Evolutionary conservation across 139 green algal genomes (phyloP).

Genomic region (Picocystis salinarum): DNA sequence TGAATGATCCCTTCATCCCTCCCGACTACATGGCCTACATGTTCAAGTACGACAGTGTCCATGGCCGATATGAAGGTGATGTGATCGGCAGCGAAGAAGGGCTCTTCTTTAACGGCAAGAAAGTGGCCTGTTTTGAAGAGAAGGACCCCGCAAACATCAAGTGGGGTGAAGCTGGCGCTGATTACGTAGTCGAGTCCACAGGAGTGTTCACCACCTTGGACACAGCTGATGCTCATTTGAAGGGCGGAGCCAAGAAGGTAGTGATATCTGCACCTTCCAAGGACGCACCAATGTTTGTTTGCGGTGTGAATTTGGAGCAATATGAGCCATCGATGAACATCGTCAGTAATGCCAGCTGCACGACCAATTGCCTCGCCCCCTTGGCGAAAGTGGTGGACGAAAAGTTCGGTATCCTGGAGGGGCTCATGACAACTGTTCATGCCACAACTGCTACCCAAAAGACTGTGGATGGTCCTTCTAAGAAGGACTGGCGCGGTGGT

Average conservation of each 20-base stretch:
- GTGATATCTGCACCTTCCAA: conserved; percentile 79
- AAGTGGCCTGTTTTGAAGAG: conserved; percentile 42
- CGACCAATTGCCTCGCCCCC: conserved; percentile 91
- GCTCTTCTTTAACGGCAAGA: conserved; percentile 45
- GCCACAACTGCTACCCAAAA: conserved; percentile 93
- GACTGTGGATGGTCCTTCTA: conserved; percentile 86
- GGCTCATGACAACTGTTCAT: conserved; percentile 89
- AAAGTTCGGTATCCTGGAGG: conserved; percentile 16
- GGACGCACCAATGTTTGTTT: conserved; percentile 86
- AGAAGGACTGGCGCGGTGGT: conserved; percentile 93
- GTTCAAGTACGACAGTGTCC: conserved; percentile 76
- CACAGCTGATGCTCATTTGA: conserved; percentile 38
- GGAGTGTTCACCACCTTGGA: conserved; percentile 82
- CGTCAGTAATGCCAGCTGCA: conserved; percentile 80
- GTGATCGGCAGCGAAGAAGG: conserved; percentile 21
- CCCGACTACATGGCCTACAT: conserved; percentile 51
- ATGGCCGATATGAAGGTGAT: conserved; percentile 23
- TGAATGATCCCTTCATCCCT: conserved; percentile 83
- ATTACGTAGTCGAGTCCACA: conserved; percentile 78
- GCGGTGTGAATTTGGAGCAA: conserved; percentile 79
- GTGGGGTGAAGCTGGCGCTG: conserved; percentile 50
- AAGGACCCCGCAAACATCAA: conserved; percentile 67
- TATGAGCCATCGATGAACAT: conserved; percentile 52
- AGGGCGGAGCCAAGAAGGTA: conserved; percentile 82
- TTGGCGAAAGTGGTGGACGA: conserved; percentile 54